Percentiles rank a stretch among this genome's conserved stretches.
These are phyloP conservation scores for Epicoccum nigrum DNA, from an alignment of 2,329 filamentous ascomycete species.

Conservation along the genomic window DNA sequence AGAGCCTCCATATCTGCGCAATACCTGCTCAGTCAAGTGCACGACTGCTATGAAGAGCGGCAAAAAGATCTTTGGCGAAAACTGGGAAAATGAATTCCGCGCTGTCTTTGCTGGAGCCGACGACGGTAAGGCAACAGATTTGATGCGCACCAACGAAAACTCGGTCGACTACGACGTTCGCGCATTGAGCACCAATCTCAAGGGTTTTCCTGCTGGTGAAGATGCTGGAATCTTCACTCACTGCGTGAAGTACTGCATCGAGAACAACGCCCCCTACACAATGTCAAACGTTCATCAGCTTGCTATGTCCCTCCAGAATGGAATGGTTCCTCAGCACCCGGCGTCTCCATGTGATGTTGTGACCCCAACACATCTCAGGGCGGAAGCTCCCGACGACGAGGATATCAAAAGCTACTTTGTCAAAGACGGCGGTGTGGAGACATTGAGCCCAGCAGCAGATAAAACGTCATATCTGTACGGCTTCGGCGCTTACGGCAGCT, in stretches of 20 bases:
- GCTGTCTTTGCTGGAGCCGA: slow-evolving; percentile 13
- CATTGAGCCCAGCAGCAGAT: no score
- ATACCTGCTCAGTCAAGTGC: slow-evolving; percentile 40
- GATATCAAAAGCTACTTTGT: no score
- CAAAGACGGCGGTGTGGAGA: no score
- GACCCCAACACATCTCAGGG: no score
- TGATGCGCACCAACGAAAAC: slow-evolving; percentile 23
- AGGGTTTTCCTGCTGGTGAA: slow-evolving; percentile 21
- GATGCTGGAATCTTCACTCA: slow-evolving; percentile 36
- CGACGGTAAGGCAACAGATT: slow-evolving; percentile 28
- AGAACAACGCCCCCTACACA: slow-evolving; percentile 20
- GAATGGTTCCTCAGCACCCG: slow-evolving; percentile 2
- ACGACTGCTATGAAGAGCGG: slow-evolving; percentile 32
- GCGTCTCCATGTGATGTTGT: not conserved
- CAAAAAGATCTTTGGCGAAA: slow-evolving; percentile 13
- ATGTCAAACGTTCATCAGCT: slow-evolving; percentile 22
- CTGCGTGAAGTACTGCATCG: slow-evolving; percentile 33
- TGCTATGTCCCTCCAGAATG: slow-evolving; percentile 17
- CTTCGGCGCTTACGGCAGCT: no score
- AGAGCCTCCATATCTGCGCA: slow-evolving; percentile 34
- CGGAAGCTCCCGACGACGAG: no score
- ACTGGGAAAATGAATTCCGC: slow-evolving; percentile 21
- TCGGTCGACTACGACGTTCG: slow-evolving; percentile 25
- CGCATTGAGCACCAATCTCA: slow-evolving; percentile 21
- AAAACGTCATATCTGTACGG: no score